These are phyloP conservation scores for Komagataella phaffii DNA, from an alignment of 805 yeast species.

Conservation along the genomic window DNA sequence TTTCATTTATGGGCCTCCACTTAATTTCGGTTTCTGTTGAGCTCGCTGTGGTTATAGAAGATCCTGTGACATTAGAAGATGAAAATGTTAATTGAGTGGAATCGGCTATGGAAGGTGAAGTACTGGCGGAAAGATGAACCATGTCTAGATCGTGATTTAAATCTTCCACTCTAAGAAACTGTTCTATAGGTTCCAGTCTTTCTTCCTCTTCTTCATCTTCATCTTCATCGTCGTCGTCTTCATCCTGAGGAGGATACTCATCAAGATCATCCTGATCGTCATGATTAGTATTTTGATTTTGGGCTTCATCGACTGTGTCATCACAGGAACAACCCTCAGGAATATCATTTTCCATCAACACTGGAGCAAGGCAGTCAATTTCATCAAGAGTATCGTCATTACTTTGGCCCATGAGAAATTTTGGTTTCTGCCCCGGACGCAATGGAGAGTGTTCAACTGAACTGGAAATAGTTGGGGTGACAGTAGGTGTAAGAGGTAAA, in stretches of 20 bases:
- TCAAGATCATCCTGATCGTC: slow-evolving; percentile 6
- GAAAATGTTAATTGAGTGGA: not conserved
- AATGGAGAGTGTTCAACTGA: not conserved
- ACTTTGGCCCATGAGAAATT: not conserved
- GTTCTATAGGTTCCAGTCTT: slow-evolving; percentile 3
- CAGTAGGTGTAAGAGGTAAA: not conserved
- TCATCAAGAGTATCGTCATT: not conserved
- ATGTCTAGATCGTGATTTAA: slow-evolving; percentile 6
- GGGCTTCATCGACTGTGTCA: not conserved
- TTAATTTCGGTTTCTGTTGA: slow-evolving; percentile 2
- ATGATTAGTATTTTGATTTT: not conserved
- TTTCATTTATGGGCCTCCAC: slow-evolving; percentile 6
- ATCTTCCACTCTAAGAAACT: slow-evolving; percentile 18
- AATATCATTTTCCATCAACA: not conserved
- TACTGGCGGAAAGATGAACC: not conserved
- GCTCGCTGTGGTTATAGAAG: slow-evolving; percentile 1
- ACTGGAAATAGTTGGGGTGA: not conserved
- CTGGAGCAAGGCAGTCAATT: not conserved
- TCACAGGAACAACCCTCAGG: not conserved
- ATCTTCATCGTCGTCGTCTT: slow-evolving; percentile 11
- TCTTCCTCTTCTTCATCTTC: slow-evolving; percentile 15
- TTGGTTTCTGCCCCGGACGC: not conserved
- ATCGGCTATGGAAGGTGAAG: not conserved
- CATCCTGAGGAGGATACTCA: slow-evolving; percentile 12
- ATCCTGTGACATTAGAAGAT: not conserved